Conservation (phyloP, 2,329 filamentous ascomycete species). For the Phialophora macrospora region DNA sequence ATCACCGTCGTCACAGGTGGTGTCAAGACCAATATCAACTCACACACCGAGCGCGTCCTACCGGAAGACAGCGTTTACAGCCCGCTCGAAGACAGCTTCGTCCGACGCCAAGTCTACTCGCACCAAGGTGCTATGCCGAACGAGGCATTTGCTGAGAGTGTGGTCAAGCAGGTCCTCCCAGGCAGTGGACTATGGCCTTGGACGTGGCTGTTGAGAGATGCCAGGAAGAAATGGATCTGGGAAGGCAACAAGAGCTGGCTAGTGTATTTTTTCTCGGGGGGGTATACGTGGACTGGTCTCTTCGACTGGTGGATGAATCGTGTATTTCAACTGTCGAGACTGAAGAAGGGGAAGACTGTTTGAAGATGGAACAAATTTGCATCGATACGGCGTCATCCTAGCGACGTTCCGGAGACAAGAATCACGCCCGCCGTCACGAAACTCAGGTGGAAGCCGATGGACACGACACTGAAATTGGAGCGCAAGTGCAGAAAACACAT, state of each 20-base stretch:
- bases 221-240: slow-evolving; percentile 36
- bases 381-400: neutral
- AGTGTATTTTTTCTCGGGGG: slow-evolving; percentile 34
- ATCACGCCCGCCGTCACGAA: neutral
- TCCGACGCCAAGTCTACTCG: slow-evolving; percentile 33
- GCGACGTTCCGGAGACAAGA: neutral
- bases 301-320: slow-evolving; percentile 33
- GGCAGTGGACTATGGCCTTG: slow-evolving; percentile 36
- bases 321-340: slow-evolving; percentile 30
- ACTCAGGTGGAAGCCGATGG: neutral
- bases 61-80: slow-evolving; percentile 32
- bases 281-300: slow-evolving; percentile 30
- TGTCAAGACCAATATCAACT: slow-evolving; percentile 60
- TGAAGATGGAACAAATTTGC: neutral
- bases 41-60: slow-evolving; percentile 29
- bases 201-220: slow-evolving; percentile 36
- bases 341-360: slow-evolving; percentile 22
- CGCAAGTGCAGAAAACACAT: neutral
- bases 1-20: slow-evolving; percentile 64
- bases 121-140: slow-evolving; percentile 35
- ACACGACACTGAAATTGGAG: neutral
- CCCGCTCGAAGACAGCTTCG: slow-evolving; percentile 28
- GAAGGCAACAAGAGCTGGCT: slow-evolving; percentile 31
- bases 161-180: slow-evolving; percentile 35
- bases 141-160: slow-evolving; percentile 34